Percentiles rank a stretch among this genome's conserved stretches.
phyloP scores from a whole-genome alignment of 2,329 filamentous ascomycete genomes.

The Diaporthe destruens region DNA sequence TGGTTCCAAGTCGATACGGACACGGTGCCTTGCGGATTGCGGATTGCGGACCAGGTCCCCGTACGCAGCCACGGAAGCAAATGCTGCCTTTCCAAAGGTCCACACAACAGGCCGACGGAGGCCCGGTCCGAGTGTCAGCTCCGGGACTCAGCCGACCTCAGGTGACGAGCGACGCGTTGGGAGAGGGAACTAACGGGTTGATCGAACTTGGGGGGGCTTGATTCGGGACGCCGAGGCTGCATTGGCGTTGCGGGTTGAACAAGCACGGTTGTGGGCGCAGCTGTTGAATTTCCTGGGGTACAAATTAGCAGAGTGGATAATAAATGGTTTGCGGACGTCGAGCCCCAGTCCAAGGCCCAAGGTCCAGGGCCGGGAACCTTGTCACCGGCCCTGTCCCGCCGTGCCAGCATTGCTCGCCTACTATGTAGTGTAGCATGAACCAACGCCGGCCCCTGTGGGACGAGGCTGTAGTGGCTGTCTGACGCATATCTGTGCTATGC shows the following conservation, averaged over 20 bases:
- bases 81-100: not conserved
- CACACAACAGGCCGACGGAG: constrained; percentile 5
- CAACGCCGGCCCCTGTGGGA: not conserved
- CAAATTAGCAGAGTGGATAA: constrained; percentile 23
- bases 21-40: not conserved
- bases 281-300: constrained; percentile 29
- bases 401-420: not conserved
- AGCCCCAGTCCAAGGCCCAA: constrained; percentile 28
- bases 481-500: not conserved
- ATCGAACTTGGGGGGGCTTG: constrained; percentile 17
- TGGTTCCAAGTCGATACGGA: not conserved
- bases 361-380: constrained; percentile 14
- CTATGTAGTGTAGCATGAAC: too few relatives aligned
- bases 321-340: constrained; percentile 11
- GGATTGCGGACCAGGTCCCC: not conserved
- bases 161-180: not conserved
- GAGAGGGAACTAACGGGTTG: constrained; percentile 26
- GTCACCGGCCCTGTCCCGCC: not conserved
- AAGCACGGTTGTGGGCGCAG: constrained; percentile 8
- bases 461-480: not conserved
- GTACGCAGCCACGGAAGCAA: not conserved
- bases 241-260: not conserved
- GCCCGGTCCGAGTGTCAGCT: constrained; percentile 23
- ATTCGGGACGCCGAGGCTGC: constrained; percentile 4
- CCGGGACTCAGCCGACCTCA: constrained; percentile 27